Evolutionary conservation across 306 rosid species (phyloP), one percentile per base, ranked within the genome.

Genomic region (Ziziphus jujuba): DNA sequence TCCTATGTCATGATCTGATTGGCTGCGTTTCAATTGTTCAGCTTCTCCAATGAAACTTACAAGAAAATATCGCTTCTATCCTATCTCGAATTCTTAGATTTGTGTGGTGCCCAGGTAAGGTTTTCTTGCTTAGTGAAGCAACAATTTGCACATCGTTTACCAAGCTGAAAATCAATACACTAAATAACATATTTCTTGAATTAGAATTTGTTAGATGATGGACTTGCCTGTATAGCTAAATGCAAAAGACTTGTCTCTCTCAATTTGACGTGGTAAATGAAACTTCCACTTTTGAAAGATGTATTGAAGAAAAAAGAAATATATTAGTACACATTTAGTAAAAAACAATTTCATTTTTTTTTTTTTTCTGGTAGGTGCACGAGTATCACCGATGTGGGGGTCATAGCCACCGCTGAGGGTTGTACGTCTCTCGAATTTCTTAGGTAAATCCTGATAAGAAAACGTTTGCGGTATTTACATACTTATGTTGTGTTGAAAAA

Each of bases 91-190:
- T 73, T 76, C 77, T 66, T 88, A 84, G 97, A 91, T 79, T 85
- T 88, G 38, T 91, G 92, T 51, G 95, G 95, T 49, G 97, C 87
- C 66, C 97, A 84, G 97, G 97, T 91, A 79, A 75, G 56, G 70
- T 64, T n/a, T 28, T 65, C 51, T 4, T 35, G 62, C 55, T 48
- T 65, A 50, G 28, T 23, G 12, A 28, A 60, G 20, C 19, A 57
- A 71, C 65, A 48, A 54, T 70, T 66, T 67, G 25, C 33, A 38
- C 5, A 35, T 20, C 16, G 9, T 73, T 49, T 28, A 68, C 70
- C 56, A 52, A 59, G 51, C 61, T 71, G 36, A 70, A 15, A 22
- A 50, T 61, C 66, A 68, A 60, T 78, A 36, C n/a, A n/a, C 67
- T 71, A 45, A 49, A 50, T 14, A 20, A 54, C 55, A 50, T 49